Conservation (phyloP, 2,329 filamentous ascomycete species). For the Fusarium xylarioides region DNA sequence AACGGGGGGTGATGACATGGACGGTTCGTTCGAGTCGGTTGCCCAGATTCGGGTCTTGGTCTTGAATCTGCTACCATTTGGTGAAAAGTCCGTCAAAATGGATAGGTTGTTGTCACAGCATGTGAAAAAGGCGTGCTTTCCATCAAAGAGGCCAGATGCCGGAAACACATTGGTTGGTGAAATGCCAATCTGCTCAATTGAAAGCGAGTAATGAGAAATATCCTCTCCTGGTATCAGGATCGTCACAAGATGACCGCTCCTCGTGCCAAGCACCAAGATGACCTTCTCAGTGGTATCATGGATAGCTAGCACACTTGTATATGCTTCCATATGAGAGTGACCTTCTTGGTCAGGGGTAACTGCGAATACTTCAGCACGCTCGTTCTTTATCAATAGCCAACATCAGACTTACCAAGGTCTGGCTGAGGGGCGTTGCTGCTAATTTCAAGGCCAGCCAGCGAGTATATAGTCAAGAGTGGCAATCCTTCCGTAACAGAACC, state of each 20-base stretch:
- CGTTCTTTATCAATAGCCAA: neutral
- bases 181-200: slow-evolving; percentile 48
- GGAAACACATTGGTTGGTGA: slow-evolving; percentile 50
- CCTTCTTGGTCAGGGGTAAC: neutral
- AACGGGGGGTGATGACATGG: slow-evolving; percentile 57
- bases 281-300: slow-evolving; percentile 40
- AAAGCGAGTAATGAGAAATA: slow-evolving; percentile 40
- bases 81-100: slow-evolving; percentile 53
- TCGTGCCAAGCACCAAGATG: slow-evolving; percentile 57
- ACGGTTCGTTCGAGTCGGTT: slow-evolving; percentile 59
- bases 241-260: slow-evolving; percentile 61
- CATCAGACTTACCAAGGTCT: slow-evolving; percentile 22
- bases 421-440: slow-evolving; percentile 16
- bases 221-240: slow-evolving; percentile 41
- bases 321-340: slow-evolving; percentile 48
- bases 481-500: slow-evolving; percentile 47
- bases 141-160: slow-evolving; percentile 36
- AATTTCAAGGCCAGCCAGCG: slow-evolving; percentile 38
- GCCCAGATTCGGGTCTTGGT: slow-evolving; percentile 60
- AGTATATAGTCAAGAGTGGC: slow-evolving; percentile 48
- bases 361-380: slow-evolving; percentile 11
- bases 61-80: slow-evolving; percentile 45
- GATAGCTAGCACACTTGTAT: slow-evolving; percentile 57
- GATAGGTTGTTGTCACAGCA: slow-evolving; percentile 60
- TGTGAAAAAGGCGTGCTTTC: slow-evolving; percentile 50